Evolutionary conservation across 192 early-diverging fungal genomes (phyloP).

Genomic region (Linnemannia schmuckeri): DNA sequence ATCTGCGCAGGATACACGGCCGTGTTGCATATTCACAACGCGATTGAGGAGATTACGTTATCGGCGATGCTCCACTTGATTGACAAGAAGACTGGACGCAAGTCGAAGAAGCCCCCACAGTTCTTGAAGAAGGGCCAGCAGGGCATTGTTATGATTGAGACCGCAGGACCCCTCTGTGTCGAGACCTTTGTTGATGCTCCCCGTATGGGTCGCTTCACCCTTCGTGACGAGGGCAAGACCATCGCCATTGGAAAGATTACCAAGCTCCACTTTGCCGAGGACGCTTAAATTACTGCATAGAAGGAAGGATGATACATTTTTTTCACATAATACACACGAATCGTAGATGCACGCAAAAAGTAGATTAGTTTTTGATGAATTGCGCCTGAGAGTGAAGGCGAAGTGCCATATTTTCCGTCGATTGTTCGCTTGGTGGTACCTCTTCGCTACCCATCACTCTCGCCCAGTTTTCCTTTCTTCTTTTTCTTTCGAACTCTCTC

Average conservation of each 20-base stretch:
- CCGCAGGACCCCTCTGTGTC: slow-evolving; percentile 81
- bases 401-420: not conserved
- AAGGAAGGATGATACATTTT: not conserved
- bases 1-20: slow-evolving; percentile 96
- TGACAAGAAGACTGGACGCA: slow-evolving; percentile 94
- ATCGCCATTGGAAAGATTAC: slow-evolving; percentile 96
- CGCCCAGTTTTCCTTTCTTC: too few relatives aligned
- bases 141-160: slow-evolving; percentile 89
- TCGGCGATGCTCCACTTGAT: slow-evolving; percentile 87
- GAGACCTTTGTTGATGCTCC: slow-evolving; percentile 90
- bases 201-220: slow-evolving; percentile 97
- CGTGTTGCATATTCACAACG: slow-evolving; percentile 92
- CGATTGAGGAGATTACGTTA: slow-evolving; percentile 89
- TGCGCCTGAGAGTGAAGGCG: not conserved
- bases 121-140: slow-evolving; percentile 95
- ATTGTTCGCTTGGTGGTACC: not conserved
- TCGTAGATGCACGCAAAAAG: not conserved
- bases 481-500: too few relatives aligned
- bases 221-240: slow-evolving; percentile 97
- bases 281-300: slow-evolving; percentile 23
- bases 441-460: too few relatives aligned
- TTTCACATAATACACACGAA: slow-evolving; percentile 5
- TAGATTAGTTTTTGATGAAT: not conserved
- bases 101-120: slow-evolving; percentile 88
- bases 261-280: slow-evolving; percentile 67